Conservation (phyloP, 2,329 filamentous ascomycete genomes). For the Fusarium nelsonii region DNA sequence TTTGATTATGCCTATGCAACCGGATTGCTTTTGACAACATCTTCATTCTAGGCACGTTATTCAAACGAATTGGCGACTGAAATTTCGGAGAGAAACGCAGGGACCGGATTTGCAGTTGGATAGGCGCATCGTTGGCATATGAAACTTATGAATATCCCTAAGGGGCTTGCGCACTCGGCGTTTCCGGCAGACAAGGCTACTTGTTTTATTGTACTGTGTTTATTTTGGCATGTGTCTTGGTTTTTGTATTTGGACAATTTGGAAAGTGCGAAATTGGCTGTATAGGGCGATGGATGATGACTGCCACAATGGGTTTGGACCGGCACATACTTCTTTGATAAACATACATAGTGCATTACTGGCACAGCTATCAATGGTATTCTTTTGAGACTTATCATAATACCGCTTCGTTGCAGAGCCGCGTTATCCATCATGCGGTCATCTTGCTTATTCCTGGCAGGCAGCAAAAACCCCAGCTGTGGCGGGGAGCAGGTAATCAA, state of each 20-base stretch:
- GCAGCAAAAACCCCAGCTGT: no score
- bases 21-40: background rate
- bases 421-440: background rate
- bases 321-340: conserved; percentile 2
- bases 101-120: conserved; percentile 9
- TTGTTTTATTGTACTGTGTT: conserved; percentile 1
- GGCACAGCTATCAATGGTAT: background rate
- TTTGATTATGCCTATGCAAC: background rate
- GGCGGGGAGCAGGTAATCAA: background rate
- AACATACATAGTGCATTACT: conserved; percentile 3
- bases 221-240: background rate
- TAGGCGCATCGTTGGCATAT: conserved; percentile 26
- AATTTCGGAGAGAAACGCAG: background rate
- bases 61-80: background rate
- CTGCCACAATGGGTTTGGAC: conserved; percentile 16
- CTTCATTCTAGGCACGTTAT: background rate
- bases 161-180: conserved; percentile 26
- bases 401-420: background rate
- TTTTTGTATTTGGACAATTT: conserved; percentile 3
- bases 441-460: background rate
- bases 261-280: conserved; percentile 1
- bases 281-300: conserved; percentile 30
- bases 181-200: conserved; percentile 9
- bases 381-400: background rate
- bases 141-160: conserved; percentile 2